Evolutionary conservation across 2,329 filamentous ascomycete genomes (phyloP).

Genomic region (Sclerotinia sclerotiorum): DNA sequence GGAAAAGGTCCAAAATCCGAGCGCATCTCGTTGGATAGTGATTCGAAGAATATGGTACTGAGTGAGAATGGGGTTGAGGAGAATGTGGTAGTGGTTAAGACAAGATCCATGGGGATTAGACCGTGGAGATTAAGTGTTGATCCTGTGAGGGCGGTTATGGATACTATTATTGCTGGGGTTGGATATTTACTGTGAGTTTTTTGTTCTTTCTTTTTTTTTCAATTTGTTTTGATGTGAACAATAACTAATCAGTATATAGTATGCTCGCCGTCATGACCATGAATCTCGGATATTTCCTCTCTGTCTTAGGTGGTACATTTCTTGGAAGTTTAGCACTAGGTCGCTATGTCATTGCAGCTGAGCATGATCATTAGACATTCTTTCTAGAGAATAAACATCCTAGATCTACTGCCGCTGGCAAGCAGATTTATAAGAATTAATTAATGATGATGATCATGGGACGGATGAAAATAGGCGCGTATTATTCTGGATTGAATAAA

Average conservation of each 20-base stretch:
- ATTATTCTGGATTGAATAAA: not conserved
- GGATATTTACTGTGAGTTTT: constrained; percentile 82
- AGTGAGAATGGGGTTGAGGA: constrained; percentile 80
- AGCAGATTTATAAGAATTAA: constrained; percentile 20
- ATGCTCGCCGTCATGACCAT: constrained; percentile 93
- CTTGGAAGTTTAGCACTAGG: constrained; percentile 69
- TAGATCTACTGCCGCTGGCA: constrained; percentile 21
- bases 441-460: constrained; percentile 12
- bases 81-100: constrained; percentile 70
- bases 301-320: constrained; percentile 76
- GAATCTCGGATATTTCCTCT: constrained; percentile 82
- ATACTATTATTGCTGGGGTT: constrained; percentile 71
- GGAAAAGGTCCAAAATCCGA: constrained; percentile 50
- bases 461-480: not conserved
- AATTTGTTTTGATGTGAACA: constrained; percentile 22
- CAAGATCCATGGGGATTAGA: constrained; percentile 51
- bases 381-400: not conserved
- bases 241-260: constrained; percentile 46
- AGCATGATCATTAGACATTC: constrained; percentile 28
- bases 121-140: constrained; percentile 85
- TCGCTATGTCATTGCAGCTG: constrained; percentile 32
- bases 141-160: constrained; percentile 67
- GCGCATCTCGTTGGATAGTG: constrained; percentile 44
- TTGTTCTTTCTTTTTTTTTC: not conserved
- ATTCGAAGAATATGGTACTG: constrained; percentile 64